Percentiles rank a stretch among this genome's conserved stretches.
phyloP scores from a whole-genome alignment of 306 rosid genomes.

The Dryas drummondii region DNA sequence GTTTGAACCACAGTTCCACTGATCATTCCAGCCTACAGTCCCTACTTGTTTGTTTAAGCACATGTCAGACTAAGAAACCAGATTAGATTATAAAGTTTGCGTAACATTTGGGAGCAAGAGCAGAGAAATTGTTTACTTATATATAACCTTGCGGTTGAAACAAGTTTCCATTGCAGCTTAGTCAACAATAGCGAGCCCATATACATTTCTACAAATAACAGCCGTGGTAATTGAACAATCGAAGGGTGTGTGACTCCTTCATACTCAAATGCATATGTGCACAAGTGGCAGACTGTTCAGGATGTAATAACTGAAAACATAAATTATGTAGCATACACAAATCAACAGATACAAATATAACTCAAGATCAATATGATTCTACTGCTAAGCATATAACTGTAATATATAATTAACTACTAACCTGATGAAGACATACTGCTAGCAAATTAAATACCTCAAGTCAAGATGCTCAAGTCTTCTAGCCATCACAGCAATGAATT shows the following conservation, averaged over 20 bases:
- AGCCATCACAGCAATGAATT: too few relatives aligned
- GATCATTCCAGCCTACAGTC: slow-evolving; percentile 67
- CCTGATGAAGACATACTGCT: too few relatives aligned
- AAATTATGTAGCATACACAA: too few relatives aligned
- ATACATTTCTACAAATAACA: too few relatives aligned
- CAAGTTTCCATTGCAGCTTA: not conserved
- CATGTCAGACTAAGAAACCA: not conserved
- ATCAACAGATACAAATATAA: too few relatives aligned
- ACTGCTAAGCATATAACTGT: too few relatives aligned
- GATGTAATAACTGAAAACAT: too few relatives aligned
- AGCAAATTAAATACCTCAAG: too few relatives aligned
- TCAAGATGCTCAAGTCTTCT: too few relatives aligned
- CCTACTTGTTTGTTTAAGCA: slow-evolving; percentile 26
- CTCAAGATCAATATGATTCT: too few relatives aligned
- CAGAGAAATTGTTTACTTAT: not conserved
- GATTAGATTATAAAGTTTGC: not conserved
- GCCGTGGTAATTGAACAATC: too few relatives aligned
- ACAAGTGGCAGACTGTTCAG: not conserved
- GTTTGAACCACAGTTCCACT: slow-evolving; percentile 68
- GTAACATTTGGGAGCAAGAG: not conserved
- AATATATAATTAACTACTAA: too few relatives aligned
- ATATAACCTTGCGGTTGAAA: not conserved
- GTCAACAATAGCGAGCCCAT: not conserved
- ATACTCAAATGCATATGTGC: not conserved
- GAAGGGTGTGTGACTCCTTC: not conserved